A percentile compares a stretch with the other conserved stretches of the same genome.
phyloP scores from a whole-genome alignment of 352 stramenopile genomes.

The Phytopythium cucurbitacearum region DNA sequence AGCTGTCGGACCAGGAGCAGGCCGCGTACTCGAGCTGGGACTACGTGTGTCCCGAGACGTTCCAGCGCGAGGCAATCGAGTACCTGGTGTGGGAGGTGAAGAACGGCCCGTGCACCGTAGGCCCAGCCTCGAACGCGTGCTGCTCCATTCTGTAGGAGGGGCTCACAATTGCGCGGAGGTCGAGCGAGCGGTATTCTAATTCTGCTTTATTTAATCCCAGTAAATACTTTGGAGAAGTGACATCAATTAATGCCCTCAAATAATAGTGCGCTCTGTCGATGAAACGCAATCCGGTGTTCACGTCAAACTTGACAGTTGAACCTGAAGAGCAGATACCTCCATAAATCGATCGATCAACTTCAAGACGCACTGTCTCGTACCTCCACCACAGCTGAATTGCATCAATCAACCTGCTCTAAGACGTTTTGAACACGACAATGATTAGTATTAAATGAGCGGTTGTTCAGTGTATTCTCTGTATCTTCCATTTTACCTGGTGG shows the following conservation, averaged over 20 bases:
- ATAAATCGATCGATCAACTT: not conserved
- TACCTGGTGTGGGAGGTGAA: slow-evolving; percentile 83
- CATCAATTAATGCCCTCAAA: not conserved
- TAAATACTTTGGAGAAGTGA: not conserved
- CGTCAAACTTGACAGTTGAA: not conserved
- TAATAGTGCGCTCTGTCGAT: not conserved
- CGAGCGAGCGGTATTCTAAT: slow-evolving; percentile 10
- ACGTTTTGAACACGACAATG: no score
- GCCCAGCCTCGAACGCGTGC: slow-evolving; percentile 56
- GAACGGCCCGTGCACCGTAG: slow-evolving; percentile 64
- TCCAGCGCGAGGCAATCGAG: slow-evolving; percentile 78
- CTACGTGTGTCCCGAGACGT: slow-evolving; percentile 70
- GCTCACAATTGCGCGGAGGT: slow-evolving; percentile 2
- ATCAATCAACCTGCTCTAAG: no score
- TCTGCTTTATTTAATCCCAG: not conserved
- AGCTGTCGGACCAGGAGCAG: slow-evolving; percentile 68
- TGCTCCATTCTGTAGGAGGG: slow-evolving; percentile 43
- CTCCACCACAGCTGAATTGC: no score
- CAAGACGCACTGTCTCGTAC: not conserved
- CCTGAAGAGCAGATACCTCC: no score
- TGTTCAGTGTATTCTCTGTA: no score
- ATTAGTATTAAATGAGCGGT: no score
- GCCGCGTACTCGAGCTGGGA: slow-evolving; percentile 67
- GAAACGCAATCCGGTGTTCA: not conserved
- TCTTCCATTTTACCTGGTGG: no score